Conservation (phyloP, 2,329 filamentous ascomycete genomes). For the Claviceps sp. region DNA sequence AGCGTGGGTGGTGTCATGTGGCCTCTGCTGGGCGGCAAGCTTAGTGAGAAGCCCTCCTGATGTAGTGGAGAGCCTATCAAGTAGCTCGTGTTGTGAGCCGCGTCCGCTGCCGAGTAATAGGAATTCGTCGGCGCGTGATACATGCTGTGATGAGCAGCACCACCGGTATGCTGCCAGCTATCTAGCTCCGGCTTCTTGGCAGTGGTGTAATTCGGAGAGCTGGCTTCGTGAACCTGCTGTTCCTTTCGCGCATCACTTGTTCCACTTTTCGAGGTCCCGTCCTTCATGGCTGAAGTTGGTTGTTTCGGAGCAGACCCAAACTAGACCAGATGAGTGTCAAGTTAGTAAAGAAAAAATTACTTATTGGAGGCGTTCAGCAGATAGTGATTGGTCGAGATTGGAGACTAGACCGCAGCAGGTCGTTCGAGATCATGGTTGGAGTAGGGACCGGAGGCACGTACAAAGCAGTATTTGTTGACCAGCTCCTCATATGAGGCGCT, state of each 20-base stretch:
- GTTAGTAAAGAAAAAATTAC: conserved; percentile 24
- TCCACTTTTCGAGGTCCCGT: conserved; percentile 30
- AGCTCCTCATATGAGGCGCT: conserved; percentile 92
- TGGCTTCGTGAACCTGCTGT: neutral
- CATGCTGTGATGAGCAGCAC: conserved; percentile 31
- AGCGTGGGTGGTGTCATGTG: conserved; percentile 33
- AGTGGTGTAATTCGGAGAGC: neutral
- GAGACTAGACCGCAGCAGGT: conserved; percentile 8
- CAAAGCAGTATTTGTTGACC: conserved; percentile 98
- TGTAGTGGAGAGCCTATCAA: conserved; percentile 5
- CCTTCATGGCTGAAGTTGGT: conserved; percentile 35
- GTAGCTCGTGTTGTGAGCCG: conserved; percentile 7
- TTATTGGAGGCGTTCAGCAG: neutral
- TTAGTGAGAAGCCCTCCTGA: conserved; percentile 1
- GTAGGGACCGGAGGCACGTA: conserved; percentile 52
- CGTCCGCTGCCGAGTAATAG: conserved; percentile 9
- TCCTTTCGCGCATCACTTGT: conserved; percentile 19
- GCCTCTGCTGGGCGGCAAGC: conserved; percentile 1
- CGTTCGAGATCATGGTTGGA: conserved; percentile 13
- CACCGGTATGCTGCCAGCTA: conserved; percentile 17
- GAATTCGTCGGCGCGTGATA: conserved; percentile 9
- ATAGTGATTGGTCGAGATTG: neutral
- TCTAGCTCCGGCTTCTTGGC: neutral
- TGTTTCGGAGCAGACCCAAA: conserved; percentile 44
- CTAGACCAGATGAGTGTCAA: conserved; percentile 22